Evolutionary conservation across 2,329 filamentous ascomycete genomes (phyloP).

Genomic region (Calonectria crousiana): DNA sequence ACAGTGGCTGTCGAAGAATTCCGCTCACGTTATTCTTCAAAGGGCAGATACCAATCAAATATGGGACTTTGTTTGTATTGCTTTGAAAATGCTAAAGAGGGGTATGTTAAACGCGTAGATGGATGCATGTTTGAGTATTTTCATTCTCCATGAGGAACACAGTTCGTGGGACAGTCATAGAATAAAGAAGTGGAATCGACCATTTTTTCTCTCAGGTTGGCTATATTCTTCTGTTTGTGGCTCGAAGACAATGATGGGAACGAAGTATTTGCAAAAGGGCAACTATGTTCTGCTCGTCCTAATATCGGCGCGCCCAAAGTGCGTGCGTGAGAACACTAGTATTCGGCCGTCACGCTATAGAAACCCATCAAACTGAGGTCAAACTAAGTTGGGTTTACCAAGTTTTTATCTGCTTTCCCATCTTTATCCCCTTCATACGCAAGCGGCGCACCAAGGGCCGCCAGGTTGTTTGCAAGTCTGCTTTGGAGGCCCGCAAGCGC

Average conservation of each 20-base stretch:
- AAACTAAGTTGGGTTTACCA: no score
- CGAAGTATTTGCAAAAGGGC: not conserved
- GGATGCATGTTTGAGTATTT: slow-evolving; percentile 2
- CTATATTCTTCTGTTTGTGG: not conserved
- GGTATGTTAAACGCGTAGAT: not conserved
- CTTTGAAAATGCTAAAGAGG: not conserved
- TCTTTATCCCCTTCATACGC: no score
- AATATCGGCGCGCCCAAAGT: not conserved
- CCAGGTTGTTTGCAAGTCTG: no score
- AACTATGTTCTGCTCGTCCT: not conserved
- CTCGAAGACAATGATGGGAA: not conserved
- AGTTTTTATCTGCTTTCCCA: no score
- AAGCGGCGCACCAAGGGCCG: no score
- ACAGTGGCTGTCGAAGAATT: not conserved
- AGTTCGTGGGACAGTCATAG: not conserved
- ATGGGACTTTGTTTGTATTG: not conserved
- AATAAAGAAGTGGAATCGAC: not conserved
- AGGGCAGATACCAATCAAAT: not conserved
- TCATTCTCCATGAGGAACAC: not conserved
- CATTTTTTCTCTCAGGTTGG: not conserved
- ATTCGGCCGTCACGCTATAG: no score
- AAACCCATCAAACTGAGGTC: no score
- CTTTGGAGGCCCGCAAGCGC: no score
- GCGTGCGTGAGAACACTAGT: no score
- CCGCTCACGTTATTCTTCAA: not conserved